These are phyloP conservation scores for Podospora appendiculata DNA, from an alignment of 495 filamentous ascomycete genomes.

Conservation along the genomic window DNA sequence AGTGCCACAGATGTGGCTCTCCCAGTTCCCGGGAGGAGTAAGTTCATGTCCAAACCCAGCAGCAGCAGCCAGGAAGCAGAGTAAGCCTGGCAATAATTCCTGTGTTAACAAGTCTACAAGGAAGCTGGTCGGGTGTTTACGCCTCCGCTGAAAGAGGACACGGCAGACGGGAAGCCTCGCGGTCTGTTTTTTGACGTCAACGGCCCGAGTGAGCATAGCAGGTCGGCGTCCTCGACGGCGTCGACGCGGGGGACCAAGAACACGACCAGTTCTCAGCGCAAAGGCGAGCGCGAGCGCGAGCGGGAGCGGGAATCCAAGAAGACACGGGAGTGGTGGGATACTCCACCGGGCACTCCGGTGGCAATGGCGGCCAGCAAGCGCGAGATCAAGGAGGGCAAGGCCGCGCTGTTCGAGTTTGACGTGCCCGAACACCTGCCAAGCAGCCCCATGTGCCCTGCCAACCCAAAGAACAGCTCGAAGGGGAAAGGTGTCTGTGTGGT, in stretches of 20 bases:
- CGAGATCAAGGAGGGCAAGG: slow-evolving; percentile 4
- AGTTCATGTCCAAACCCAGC: neutral
- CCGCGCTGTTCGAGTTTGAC: slow-evolving; percentile 40
- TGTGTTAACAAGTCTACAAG: slow-evolving; percentile 16
- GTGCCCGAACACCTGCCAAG: slow-evolving; percentile 57
- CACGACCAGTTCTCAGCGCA: neutral
- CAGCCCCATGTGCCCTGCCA: slow-evolving; percentile 57
- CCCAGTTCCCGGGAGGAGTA: slow-evolving; percentile 18
- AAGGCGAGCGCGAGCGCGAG: neutral
- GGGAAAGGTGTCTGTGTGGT: slow-evolving; percentile 50
- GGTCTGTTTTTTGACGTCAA: slow-evolving; percentile 45
- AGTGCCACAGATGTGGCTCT: slow-evolving; percentile 2
- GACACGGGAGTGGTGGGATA: slow-evolving; percentile 13
- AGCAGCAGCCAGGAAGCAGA: no score
- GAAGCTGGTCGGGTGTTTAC: slow-evolving; percentile 41
- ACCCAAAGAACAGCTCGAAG: slow-evolving; percentile 42
- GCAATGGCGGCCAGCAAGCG: neutral
- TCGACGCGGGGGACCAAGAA: slow-evolving; percentile 3
- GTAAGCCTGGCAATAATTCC: neutral
- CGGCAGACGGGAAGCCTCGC: slow-evolving; percentile 21
- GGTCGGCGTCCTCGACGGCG: slow-evolving; percentile 5
- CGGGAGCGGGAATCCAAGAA: neutral
- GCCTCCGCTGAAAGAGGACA: slow-evolving; percentile 31
- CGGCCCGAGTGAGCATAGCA: neutral
- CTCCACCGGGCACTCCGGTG: neutral